These are phyloP conservation scores for Pulveroboletus frians DNA, from an alignment of 768 basidiomycete genomes.

Conservation along the genomic window DNA sequence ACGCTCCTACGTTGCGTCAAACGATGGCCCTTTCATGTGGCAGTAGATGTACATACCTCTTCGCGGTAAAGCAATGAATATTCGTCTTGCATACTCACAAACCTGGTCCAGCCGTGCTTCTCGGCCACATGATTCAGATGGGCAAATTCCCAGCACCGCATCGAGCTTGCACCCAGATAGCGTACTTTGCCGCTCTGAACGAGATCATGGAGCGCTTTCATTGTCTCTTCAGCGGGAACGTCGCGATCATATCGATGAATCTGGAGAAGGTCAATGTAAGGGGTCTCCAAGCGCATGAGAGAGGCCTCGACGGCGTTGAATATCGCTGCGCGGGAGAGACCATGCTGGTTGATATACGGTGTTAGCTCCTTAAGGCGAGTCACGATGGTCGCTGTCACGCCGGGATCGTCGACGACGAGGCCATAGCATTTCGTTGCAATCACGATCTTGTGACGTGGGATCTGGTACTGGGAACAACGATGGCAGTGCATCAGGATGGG, in stretches of 20 bases:
- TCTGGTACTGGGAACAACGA: conserved; percentile 23
- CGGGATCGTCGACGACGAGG: conserved; percentile 9
- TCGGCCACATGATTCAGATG: conserved; percentile 42
- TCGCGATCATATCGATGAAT: conserved; percentile 39
- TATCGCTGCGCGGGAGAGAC: conserved; percentile 34
- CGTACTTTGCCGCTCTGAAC: conserved; percentile 44
- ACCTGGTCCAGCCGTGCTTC: conserved; percentile 45
- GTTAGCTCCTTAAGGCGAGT: conserved; percentile 4
- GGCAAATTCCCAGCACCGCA: conserved; percentile 44
- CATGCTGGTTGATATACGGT: conserved; percentile 29
- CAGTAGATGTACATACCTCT: conserved; percentile 30
- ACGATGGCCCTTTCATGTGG: too few species aligned
- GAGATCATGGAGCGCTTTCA: conserved; percentile 49
- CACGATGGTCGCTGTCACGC: not conserved
- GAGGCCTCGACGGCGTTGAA: conserved; percentile 37
- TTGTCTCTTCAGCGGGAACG: conserved; percentile 40
- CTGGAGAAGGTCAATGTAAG: conserved; percentile 40
- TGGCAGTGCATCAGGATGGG: too few species aligned
- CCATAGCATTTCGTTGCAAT: conserved; percentile 28
- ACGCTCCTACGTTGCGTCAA: conserved; percentile 31
- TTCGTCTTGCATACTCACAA: conserved; percentile 53
- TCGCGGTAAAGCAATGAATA: conserved; percentile 52
- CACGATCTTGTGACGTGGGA: conserved; percentile 31
- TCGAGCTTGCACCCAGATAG: conserved; percentile 47
- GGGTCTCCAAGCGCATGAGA: conserved; percentile 32